A percentile compares a stretch with the other conserved stretches of the same genome.
Conservation (phyloP, 2,329 filamentous ascomycete genomes). For the Epichloe gansuensis region DNA sequence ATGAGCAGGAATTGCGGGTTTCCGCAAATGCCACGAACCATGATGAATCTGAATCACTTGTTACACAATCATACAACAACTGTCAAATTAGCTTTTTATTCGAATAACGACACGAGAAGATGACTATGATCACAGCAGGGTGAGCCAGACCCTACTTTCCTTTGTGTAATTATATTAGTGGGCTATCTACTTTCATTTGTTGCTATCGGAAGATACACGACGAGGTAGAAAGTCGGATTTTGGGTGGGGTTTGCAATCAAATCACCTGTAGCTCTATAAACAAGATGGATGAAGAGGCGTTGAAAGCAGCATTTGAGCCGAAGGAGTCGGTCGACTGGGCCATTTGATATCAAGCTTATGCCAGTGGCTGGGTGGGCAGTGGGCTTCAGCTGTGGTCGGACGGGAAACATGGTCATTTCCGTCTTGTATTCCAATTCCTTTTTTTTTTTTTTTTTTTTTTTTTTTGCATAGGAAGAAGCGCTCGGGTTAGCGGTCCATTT, state of each 20-base stretch:
- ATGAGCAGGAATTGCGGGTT: background rate
- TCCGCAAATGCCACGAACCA: background rate
- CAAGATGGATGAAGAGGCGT: background rate
- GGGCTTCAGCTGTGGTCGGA: background rate
- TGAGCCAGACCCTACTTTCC: slow-evolving; percentile 6
- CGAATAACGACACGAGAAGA: slow-evolving; percentile 9
- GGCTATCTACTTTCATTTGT: background rate
- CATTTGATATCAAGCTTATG: background rate
- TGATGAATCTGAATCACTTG: background rate
- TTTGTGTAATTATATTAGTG: slow-evolving; percentile 6
- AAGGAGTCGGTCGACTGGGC: background rate
- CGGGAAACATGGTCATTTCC: background rate
- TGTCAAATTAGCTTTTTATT: slow-evolving; percentile 10
- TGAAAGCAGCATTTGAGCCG: background rate
- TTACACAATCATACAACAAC: background rate
- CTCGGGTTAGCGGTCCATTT: background rate
- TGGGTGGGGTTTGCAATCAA: background rate
- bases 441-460: background rate
- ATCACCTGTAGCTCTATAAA: background rate
- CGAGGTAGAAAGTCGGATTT: background rate
- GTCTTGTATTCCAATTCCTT: background rate
- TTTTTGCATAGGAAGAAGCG: slow-evolving; percentile 6
- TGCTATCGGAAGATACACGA: background rate
- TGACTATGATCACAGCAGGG: slow-evolving; percentile 7
- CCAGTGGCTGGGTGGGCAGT: background rate